Conservation (phyloP, 805 yeast species). For the Candida maesae region DNA sequence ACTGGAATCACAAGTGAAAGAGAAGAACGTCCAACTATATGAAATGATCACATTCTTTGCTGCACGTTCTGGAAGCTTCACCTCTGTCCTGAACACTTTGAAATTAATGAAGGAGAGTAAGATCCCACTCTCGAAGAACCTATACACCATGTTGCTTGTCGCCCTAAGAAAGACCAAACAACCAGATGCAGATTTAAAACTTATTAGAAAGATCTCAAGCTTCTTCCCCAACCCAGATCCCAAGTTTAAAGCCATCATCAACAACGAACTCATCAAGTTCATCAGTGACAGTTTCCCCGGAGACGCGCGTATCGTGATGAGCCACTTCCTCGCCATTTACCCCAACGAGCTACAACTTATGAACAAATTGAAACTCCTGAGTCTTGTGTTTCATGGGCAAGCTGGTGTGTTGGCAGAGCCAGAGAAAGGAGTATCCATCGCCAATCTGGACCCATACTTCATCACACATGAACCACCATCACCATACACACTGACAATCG, state of each 20-base stretch:
- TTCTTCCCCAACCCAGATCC: slow-evolving; percentile 13
- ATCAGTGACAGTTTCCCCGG: slow-evolving; percentile 18
- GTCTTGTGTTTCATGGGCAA: slow-evolving; percentile 10
- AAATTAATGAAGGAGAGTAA: slow-evolving; percentile 13
- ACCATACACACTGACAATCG: slow-evolving; percentile 12
- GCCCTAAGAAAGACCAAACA: slow-evolving; percentile 20
- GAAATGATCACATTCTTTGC: slow-evolving; percentile 19
- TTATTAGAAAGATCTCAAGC: slow-evolving; percentile 16
- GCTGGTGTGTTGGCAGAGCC: background rate
- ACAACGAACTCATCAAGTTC: slow-evolving; percentile 18
- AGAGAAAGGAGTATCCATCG: slow-evolving; percentile 3
- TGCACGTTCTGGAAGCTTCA: slow-evolving; percentile 15
- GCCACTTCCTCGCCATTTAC: slow-evolving; percentile 22
- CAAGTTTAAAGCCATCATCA: slow-evolving; percentile 3
- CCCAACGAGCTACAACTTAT: slow-evolving; percentile 11
- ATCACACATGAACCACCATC: slow-evolving; percentile 11
- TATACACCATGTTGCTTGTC: slow-evolving; percentile 15
- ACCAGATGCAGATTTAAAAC: slow-evolving; percentile 14
- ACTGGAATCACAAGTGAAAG: background rate
- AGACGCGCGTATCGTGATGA: slow-evolving; percentile 20
- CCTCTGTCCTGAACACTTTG: slow-evolving; percentile 11
- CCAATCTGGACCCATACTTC: slow-evolving; percentile 13
- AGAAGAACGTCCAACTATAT: slow-evolving; percentile 10
- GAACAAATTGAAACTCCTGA: slow-evolving; percentile 18
- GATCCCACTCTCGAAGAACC: slow-evolving; percentile 14